A percentile compares a stretch with the other conserved stretches of the same genome.
phyloP scores from a whole-genome alignment of 306 rosid genomes.

The Ceratonia siliqua region DNA sequence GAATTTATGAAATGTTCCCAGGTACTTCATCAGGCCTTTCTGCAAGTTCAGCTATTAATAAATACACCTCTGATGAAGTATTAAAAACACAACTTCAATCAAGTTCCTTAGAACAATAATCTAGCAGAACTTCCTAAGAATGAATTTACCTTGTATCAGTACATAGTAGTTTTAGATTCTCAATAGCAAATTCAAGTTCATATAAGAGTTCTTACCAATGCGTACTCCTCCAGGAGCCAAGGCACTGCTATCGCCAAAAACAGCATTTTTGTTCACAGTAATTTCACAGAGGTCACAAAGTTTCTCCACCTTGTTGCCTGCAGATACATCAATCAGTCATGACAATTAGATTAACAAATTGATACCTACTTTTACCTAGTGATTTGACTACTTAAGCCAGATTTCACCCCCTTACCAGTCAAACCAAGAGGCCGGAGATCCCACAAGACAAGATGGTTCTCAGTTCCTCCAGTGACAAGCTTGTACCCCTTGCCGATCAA shows the following conservation, averaged over 20 bases:
- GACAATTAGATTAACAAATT: not conserved
- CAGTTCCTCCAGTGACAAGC: constrained; percentile 95
- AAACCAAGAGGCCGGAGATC: constrained; percentile 97
- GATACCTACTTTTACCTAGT: constrained; percentile 7
- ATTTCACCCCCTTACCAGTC: constrained; percentile 59
- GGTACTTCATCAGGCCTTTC: not conserved
- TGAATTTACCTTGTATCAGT: not conserved
- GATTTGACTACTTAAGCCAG: not conserved
- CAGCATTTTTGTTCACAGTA: constrained; percentile 96
- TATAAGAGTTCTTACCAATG: constrained; percentile 57
- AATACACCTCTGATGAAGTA: not conserved
- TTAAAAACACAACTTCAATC: not conserved
- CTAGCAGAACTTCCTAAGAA: not conserved
- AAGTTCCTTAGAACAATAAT: not conserved
- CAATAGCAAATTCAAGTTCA: constrained; percentile 7
- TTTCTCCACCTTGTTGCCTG: constrained; percentile 99
- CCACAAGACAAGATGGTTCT: constrained; percentile 97
- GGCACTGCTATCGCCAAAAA: constrained; percentile 97
- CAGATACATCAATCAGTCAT: constrained; percentile 22
- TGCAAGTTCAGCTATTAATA: not conserved
- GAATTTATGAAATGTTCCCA: not conserved
- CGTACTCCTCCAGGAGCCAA: constrained; percentile 97
- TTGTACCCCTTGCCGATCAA: constrained; percentile 78
- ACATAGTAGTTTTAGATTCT: not conserved
- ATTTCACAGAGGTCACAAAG: constrained; percentile 87